Conservation (phyloP, 1,284 basidiomycete species). For the Phaffia rhodozyma region DNA sequence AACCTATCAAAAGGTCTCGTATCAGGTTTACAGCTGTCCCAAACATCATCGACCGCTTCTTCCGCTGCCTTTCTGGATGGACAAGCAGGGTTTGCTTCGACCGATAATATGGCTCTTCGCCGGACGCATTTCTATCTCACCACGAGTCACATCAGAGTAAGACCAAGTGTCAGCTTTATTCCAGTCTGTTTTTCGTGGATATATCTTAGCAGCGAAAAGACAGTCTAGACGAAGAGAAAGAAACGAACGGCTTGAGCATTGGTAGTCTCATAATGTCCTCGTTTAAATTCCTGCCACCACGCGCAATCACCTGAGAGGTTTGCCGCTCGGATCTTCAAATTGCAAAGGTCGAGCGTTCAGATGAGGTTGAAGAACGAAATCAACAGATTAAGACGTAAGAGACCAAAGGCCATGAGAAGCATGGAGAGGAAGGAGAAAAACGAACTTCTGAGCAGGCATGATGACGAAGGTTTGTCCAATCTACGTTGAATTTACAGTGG, state of each 20-base stretch:
- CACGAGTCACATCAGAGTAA: not conserved
- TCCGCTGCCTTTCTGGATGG: slow-evolving; percentile 64
- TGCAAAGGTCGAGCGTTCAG: not conserved
- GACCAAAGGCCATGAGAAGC: not conserved
- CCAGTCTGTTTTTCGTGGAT: too few relatives aligned
- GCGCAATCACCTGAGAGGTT: slow-evolving; percentile 86
- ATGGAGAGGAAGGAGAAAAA: slow-evolving; percentile 14
- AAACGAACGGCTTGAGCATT: slow-evolving; percentile 78
- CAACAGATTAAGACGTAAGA: not conserved
- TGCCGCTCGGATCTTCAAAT: slow-evolving; percentile 73
- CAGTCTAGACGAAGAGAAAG: slow-evolving; percentile 10
- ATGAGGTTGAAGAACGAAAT: not conserved
- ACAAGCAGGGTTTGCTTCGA: slow-evolving; percentile 69
- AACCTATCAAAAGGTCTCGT: slow-evolving; percentile 96
- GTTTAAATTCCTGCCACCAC: slow-evolving; percentile 59
- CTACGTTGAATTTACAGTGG: slow-evolving; percentile 83
- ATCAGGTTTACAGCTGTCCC: slow-evolving; percentile 89
- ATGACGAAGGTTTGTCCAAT: slow-evolving; percentile 81
- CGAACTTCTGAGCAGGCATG: slow-evolving; percentile 90
- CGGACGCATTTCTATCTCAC: slow-evolving; percentile 65
- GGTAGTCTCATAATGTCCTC: slow-evolving; percentile 66
- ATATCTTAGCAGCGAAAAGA: slow-evolving; percentile 4
- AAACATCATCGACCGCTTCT: slow-evolving; percentile 86
- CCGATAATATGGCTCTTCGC: slow-evolving; percentile 70
- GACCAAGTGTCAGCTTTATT: not conserved